A percentile compares a stretch with the other conserved stretches of the same genome.
Conservation (phyloP, 1,139 yeast species). For the Taphrina deformans region DNA sequence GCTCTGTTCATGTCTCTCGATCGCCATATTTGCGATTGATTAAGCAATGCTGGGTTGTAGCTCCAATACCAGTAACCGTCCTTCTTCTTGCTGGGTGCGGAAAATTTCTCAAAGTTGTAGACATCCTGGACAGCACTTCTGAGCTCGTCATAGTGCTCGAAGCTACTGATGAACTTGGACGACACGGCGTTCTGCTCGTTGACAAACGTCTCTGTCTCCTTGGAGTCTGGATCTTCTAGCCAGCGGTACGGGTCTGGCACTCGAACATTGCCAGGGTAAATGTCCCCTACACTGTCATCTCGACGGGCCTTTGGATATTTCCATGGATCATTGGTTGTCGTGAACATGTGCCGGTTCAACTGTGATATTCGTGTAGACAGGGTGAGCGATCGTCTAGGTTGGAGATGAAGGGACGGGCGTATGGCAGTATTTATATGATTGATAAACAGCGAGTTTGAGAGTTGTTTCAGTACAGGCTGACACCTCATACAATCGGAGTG, state of each 20-base stretch:
- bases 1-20: slow-evolving; percentile 15
- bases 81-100: slow-evolving; percentile 13
- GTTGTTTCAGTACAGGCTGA: background rate
- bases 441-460: background rate
- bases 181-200: slow-evolving; percentile 27
- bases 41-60: slow-evolving; percentile 28
- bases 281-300: slow-evolving; percentile 16
- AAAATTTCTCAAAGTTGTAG: slow-evolving; percentile 25
- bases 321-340: background rate
- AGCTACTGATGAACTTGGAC: background rate
- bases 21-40: slow-evolving; percentile 31
- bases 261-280: slow-evolving; percentile 24
- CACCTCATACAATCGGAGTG: background rate
- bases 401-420: background rate
- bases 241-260: slow-evolving; percentile 30
- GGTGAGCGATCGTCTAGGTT: background rate
- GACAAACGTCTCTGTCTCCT: slow-evolving; percentile 29
- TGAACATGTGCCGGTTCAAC: background rate
- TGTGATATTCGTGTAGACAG: background rate
- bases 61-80: slow-evolving; percentile 29
- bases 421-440: background rate
- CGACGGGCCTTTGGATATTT: slow-evolving; percentile 17
- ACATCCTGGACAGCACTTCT: slow-evolving; percentile 6
- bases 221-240: slow-evolving; percentile 26
- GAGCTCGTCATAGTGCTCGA: background rate